Percentiles rank a stretch among this genome's conserved stretches.
Evolutionary conservation across 2,329 filamentous ascomycete species (phyloP).

Genomic region (Trichoderma brevicompactum): DNA sequence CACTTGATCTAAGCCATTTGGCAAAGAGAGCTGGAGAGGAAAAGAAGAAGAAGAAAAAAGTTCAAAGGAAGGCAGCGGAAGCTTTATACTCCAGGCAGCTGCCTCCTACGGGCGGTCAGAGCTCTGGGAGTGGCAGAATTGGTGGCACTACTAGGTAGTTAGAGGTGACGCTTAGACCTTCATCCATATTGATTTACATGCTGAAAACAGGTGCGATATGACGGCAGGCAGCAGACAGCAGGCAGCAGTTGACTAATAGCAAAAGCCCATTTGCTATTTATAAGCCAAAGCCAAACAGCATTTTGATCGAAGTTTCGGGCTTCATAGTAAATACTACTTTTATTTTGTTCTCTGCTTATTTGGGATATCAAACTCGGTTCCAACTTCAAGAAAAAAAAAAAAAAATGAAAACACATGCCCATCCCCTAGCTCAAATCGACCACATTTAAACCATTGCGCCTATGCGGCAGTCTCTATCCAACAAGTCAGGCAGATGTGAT

Average conservation of each 20-base stretch:
- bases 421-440: slow-evolving; percentile 1
- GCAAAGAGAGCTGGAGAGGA: slow-evolving; percentile 48
- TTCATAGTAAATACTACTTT: not conserved
- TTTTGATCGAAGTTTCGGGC: not conserved
- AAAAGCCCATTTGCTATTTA: not conserved
- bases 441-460: slow-evolving; percentile 22
- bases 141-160: too few species aligned
- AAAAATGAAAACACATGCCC: not conserved
- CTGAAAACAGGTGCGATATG: not conserved
- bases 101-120: slow-evolving; percentile 3
- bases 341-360: not conserved
- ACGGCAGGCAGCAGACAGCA: too few species aligned
- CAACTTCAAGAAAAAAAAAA: not conserved
- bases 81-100: slow-evolving; percentile 33
- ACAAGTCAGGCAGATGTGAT: slow-evolving; percentile 15
- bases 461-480: slow-evolving; percentile 29
- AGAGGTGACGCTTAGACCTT: not conserved
- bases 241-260: not conserved
- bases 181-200: too few species aligned
- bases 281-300: not conserved
- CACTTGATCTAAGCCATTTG: slow-evolving; percentile 84
- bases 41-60: slow-evolving; percentile 39
- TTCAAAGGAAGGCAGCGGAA: slow-evolving; percentile 12
- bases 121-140: slow-evolving; percentile 31
- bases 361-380: slow-evolving; percentile 21